Evolutionary conservation across 306 rosid genomes (phyloP), one percentile per base, ranked within the genome.

Genomic region (Vigna nakashimae): DNA sequence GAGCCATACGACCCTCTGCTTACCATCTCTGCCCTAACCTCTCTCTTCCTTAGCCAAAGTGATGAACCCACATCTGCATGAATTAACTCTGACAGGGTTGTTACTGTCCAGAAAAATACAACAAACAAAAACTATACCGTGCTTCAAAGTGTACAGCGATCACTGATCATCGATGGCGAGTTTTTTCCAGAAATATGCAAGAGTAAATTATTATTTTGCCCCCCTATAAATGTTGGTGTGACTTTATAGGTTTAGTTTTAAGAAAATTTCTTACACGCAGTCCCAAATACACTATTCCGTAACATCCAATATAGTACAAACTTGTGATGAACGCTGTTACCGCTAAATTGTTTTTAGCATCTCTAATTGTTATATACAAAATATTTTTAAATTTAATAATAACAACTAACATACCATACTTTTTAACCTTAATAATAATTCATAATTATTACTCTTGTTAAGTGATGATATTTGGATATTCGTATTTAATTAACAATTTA

Each of bases 11-110:
- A 76, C 59, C 84, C 71, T 88, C 90, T 89, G 71, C 55, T 87
- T 59, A 85, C 94, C 98, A 91, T 89, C 73, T 79, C 68, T 65
- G 52, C 51, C 40, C 15, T 75, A 14, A 10, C 62, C 26, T 74
- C 22, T 45, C 1, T 64, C 46, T 51, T 57, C 43, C 76, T 71
- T 59, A 24, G 28, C 22, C 62, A 12, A 58, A 2, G 42, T 53
- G 28, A 45, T 73, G 15, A 73, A 80, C 53, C 38, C 55, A 20
- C 28, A 40, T 73, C 53, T 59, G 53, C 10, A 49, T 13, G 34
- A 67, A 67, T 22, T 12, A 66, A 42, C 38, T 18, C 72, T 43
- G 12, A 66, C 53, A 22, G 36, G 20, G 55, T 43, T 66, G 43
- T 66, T 11, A 42, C 38, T 42, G 36, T 43, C 20, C 36, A 43